A percentile compares a stretch with the other conserved stretches of the same genome.
Conservation (phyloP, 441 rosid genomes). For the Flueggea neowawraea region DNA sequence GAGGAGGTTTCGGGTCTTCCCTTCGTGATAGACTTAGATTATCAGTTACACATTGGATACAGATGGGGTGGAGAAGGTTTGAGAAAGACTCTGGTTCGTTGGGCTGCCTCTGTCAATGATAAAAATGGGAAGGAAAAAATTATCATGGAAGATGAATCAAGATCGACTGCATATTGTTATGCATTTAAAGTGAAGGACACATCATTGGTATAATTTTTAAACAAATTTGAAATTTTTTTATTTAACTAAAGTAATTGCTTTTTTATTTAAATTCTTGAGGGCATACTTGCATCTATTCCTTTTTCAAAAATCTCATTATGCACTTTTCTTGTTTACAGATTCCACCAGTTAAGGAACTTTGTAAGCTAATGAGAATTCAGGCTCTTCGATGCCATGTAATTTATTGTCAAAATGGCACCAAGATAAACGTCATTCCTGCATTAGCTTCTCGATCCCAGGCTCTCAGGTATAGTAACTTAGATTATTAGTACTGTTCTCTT, state of each 20-base stretch:
- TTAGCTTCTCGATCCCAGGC: conserved; percentile 90
- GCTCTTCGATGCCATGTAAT: conserved; percentile 73
- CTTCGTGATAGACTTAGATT: conserved; percentile 70
- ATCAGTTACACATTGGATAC: conserved; percentile 76
- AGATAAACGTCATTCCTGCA: conserved; percentile 67
- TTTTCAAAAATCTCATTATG: neutral
- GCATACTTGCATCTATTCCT: neutral
- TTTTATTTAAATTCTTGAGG: neutral
- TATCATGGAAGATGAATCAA: conserved; percentile 43
- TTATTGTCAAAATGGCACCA: conserved; percentile 62
- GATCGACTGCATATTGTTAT: conserved; percentile 55
- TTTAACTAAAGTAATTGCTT: neutral
- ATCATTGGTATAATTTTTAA: conserved; percentile 35
- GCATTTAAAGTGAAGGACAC: conserved; percentile 65
- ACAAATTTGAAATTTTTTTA: no score
- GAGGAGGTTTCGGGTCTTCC: conserved; percentile 44
- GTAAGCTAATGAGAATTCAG: conserved; percentile 74
- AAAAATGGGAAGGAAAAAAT: conserved; percentile 48
- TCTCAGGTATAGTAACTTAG: conserved; percentile 44
- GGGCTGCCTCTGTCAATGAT: conserved; percentile 63
- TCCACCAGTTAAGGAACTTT: conserved; percentile 64
- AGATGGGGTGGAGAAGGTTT: conserved; percentile 96
- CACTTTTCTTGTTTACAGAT: conserved; percentile 32
- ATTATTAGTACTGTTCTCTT: neutral
- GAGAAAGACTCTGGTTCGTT: conserved; percentile 83